Evolutionary conservation across 352 stramenopile species (phyloP).

Genomic region (Phytophthora sojae): DNA sequence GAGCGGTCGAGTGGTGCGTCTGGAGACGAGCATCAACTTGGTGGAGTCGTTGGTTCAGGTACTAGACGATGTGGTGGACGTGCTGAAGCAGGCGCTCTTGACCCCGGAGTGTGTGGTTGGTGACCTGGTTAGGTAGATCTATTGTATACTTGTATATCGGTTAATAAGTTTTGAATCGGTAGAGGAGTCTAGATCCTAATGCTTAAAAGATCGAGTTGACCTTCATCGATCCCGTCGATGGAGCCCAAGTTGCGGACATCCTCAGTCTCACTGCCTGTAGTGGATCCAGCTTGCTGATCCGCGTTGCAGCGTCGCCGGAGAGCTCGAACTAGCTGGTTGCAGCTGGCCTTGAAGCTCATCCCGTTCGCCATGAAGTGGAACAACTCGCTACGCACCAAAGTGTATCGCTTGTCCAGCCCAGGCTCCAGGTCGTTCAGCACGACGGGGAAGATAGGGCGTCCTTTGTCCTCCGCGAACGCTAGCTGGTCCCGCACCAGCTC

Average conservation of each 20-base stretch:
- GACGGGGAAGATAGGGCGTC: constrained; percentile 73
- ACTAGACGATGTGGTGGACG: neutral
- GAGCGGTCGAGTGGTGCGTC: constrained; percentile 9
- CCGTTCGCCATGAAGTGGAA: constrained; percentile 71
- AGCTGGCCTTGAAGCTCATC: constrained; percentile 63
- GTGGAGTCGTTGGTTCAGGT: constrained; percentile 9
- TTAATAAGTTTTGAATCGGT: neutral
- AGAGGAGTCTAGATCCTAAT: constrained; percentile 15
- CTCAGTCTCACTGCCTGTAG: constrained; percentile 11
- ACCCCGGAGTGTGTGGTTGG: neutral
- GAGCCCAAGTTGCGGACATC: constrained; percentile 22
- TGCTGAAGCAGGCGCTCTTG: constrained; percentile 8
- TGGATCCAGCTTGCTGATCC: constrained; percentile 6
- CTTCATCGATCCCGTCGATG: constrained; percentile 22
- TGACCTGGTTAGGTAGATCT: neutral
- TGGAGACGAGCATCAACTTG: constrained; percentile 10
- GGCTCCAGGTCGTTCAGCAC: constrained; percentile 73
- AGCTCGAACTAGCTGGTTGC: constrained; percentile 23
- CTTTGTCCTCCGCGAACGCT: constrained; percentile 78
- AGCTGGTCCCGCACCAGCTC: constrained; percentile 79
- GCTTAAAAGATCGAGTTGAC: constrained; percentile 9
- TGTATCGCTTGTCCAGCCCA: constrained; percentile 76
- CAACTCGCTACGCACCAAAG: constrained; percentile 69
- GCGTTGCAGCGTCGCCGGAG: constrained; percentile 5
- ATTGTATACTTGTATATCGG: neutral